Conservation (phyloP, 352 stramenopile species). For the Phytophthora chlamydospora region DNA sequence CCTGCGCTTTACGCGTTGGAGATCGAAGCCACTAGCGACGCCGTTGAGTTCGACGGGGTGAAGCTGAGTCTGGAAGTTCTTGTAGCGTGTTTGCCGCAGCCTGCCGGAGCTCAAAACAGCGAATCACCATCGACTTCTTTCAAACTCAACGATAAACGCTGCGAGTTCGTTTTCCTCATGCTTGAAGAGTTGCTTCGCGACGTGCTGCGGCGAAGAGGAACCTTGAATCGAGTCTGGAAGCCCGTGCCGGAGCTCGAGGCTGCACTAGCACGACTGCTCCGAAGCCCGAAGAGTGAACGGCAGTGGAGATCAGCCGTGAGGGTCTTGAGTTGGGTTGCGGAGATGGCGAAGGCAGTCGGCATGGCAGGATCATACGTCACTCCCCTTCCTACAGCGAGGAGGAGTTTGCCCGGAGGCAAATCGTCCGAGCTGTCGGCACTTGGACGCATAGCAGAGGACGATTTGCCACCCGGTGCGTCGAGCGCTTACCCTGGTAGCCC, state of each 20-base stretch:
- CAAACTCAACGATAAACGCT: conserved; percentile 1
- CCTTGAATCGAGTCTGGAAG: conserved; percentile 30
- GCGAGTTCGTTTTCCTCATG: conserved; percentile 25
- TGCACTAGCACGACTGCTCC: conserved; percentile 43
- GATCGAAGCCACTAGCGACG: background rate
- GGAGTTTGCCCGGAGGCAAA: conserved; percentile 21
- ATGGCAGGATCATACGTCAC: conserved; percentile 4
- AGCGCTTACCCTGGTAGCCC: background rate
- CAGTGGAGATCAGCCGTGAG: conserved; percentile 51
- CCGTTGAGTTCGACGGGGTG: conserved; percentile 20
- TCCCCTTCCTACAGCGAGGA: conserved; percentile 11
- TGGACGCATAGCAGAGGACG: conserved; percentile 12
- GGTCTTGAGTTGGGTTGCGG: conserved; percentile 47
- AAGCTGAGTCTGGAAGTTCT: conserved; percentile 35
- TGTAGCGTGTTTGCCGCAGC: conserved; percentile 35
- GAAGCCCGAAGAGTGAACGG: conserved; percentile 33
- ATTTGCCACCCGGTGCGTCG: background rate
- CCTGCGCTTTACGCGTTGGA: conserved; percentile 26
- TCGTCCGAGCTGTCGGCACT: conserved; percentile 13
- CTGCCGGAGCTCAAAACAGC: background rate
- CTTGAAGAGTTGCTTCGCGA: conserved; percentile 54
- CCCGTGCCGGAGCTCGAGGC: conserved; percentile 41
- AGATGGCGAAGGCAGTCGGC: conserved; percentile 15
- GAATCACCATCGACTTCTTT: background rate
- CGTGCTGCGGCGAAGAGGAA: conserved; percentile 17